Base-by-base conservation (phyloP, 2,329 filamentous ascomycete genomes). In the Ceratocystis alfenasii region DNA sequence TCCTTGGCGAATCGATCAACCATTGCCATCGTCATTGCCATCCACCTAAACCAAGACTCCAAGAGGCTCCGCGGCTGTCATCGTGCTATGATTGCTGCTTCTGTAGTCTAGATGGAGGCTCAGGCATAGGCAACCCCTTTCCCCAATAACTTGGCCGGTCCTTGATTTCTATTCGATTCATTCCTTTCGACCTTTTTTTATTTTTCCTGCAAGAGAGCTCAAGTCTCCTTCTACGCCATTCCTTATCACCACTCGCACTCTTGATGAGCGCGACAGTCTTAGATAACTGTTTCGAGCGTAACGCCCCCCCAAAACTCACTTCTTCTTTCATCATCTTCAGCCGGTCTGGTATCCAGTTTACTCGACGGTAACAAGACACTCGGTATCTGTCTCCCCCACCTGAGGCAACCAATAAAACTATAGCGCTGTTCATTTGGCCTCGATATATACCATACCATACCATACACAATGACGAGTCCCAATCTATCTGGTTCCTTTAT, bases 401-500 rank as follows among this genome's bases (percentile, higher is more conserved):
- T n/a, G 30, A 36, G 17, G 17, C 7, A 30, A 17, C 30, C 28
- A 12, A 3, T 36, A 36, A 3, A 15, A 59, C 7, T 17, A 33
- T 15, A 50, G n/a, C 44, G 28, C 50, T 50, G 55, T 20, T 20
- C 20, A 20, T 36, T 63, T 46, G 60, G 12, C 64, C 6, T 28
- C 41, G 50, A 33, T 10, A 33, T 15, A 62, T 41, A 25, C 36
- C 10, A 44, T 20, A 25, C 36, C 10, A 44, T 28, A 25, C 36
- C 22, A 44, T 44, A 28, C 70, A 74, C 69, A 67, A 81, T 82
- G 79, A 77, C 76, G 66, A 75, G 71, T 68, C 70, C 75, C 65
- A 75, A 73, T 71, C 76, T 80, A 72, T 76, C 75, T 69, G 78
- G 79, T 71, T 77, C 78, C 68, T 78, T 79, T 68, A 76, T 80